Evolutionary conservation across 805 yeast genomes (phyloP).

Genomic region (Barnettozyma populi): DNA sequence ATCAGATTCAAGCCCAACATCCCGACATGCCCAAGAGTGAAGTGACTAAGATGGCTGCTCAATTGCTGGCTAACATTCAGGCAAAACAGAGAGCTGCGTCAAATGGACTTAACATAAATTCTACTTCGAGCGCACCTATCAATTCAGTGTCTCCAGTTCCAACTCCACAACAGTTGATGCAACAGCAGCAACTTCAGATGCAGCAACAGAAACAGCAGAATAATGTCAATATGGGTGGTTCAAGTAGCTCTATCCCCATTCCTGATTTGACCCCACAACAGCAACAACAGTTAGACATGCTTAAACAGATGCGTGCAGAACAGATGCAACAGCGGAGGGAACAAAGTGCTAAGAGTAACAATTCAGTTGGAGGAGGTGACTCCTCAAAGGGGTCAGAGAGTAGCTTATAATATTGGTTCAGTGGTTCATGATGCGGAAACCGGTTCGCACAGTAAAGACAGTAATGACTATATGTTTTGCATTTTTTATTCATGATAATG

Average conservation of each 20-base stretch:
- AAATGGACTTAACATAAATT: neutral
- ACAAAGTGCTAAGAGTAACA: constrained; percentile 7
- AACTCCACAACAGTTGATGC: constrained; percentile 37
- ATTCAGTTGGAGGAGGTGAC: neutral
- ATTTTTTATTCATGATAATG: neutral
- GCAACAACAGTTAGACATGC: constrained; percentile 25
- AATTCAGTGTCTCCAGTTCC: constrained; percentile 18
- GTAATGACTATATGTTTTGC: neutral
- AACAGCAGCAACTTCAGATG: constrained; percentile 28
- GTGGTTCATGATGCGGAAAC: no score
- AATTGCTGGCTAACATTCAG: constrained; percentile 54
- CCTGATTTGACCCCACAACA: constrained; percentile 25
- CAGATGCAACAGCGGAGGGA: constrained; percentile 22
- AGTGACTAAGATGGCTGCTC: constrained; percentile 60
- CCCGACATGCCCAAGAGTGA: constrained; percentile 59
- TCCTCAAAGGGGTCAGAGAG: neutral
- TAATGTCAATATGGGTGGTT: neutral
- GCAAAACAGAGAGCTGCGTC: constrained; percentile 30
- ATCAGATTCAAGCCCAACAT: constrained; percentile 58
- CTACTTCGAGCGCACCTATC: neutral
- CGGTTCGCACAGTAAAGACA: neutral
- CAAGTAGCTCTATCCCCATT: constrained; percentile 2
- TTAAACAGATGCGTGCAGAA: constrained; percentile 23
- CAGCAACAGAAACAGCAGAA: constrained; percentile 16
- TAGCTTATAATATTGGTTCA: neutral